These are phyloP conservation scores for Aspergillus kassunensis DNA, from an alignment of 495 filamentous ascomycete genomes.

Conservation along the genomic window DNA sequence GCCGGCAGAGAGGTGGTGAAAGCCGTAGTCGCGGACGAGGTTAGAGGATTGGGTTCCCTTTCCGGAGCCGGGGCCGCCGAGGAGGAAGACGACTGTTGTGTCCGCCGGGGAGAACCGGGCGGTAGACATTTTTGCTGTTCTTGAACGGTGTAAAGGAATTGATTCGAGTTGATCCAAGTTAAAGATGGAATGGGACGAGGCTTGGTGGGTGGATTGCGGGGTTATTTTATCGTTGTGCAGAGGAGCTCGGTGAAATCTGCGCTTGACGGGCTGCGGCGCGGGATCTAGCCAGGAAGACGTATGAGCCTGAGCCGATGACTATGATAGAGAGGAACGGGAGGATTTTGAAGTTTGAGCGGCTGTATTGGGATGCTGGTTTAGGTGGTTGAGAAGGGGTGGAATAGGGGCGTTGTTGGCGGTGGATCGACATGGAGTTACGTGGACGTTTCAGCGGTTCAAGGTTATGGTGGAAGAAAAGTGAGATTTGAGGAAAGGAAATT, in stretches of 20 bases:
- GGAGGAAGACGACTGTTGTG: slow-evolving; percentile 75
- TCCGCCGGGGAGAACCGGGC: slow-evolving; percentile 76
- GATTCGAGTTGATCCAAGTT: no score
- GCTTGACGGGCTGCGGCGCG: slow-evolving; percentile 41
- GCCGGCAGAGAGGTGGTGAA: slow-evolving; percentile 88
- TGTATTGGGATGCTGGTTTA: slow-evolving; percentile 25
- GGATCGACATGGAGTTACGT: slow-evolving; percentile 3
- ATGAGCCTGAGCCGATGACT: slow-evolving; percentile 53
- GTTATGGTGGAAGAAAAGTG: slow-evolving; percentile 5
- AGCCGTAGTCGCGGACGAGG: slow-evolving; percentile 84
- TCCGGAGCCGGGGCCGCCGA: slow-evolving; percentile 53
- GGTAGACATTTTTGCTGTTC: slow-evolving; percentile 26
- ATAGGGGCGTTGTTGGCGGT: slow-evolving; percentile 10
- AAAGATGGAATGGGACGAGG: no score
- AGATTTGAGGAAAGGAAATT: background rate
- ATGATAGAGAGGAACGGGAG: slow-evolving; percentile 63
- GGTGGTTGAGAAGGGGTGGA: slow-evolving; percentile 5
- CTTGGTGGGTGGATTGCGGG: slow-evolving; percentile 11
- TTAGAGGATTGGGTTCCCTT: slow-evolving; percentile 77
- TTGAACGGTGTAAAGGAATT: no score
- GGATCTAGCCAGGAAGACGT: slow-evolving; percentile 58
- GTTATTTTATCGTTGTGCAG: slow-evolving; percentile 17
- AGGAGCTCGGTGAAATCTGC: slow-evolving; percentile 7
- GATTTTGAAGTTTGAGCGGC: slow-evolving; percentile 53
- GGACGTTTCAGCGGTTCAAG: background rate